Base-by-base conservation (phyloP, 163 green algal species). In the Volvox carteri region DNA sequence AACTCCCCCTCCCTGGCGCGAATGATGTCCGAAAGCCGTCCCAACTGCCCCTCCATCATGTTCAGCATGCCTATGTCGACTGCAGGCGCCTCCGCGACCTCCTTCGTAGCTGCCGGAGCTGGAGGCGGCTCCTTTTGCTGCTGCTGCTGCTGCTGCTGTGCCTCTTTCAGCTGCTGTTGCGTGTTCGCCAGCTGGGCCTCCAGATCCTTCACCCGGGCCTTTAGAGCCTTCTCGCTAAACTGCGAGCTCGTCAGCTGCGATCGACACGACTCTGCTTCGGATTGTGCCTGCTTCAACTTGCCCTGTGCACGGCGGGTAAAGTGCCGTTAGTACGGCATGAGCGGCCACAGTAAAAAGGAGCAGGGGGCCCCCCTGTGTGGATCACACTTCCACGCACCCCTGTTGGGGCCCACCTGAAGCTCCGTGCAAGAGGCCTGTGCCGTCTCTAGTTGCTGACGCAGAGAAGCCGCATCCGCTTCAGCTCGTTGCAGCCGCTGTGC, bases 21-120 rank as follows among this genome's bases (percentile, higher is more conserved):
- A 28, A 93, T 92, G 50, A 91, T 78, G 41, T 84, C 88, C n/a
- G 77, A 90, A 11, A 93, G 67, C 35, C 91, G 73, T 25, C 74
- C 85, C 62, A 93, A 73, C 85, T 92, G 91, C 33, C 75, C 88
- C 80, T 93, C 91, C 91, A 93, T 93, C 44, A 88, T 74, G n/a
- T 70, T 48, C n/a, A 93, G 18, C 54, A 90, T 89, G 58, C 68
- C 21, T 73, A 90, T 50, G 56, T 90, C 87, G 14, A 78, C 65
- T 9, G 65, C 41, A 19, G 78, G 73, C 9, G 18, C 44, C 73
- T 50, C 25, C 42, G 35, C 7, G 11, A 37, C 35, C 37, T 77
- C 8, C 35, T 30, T 4, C 62, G 41, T 21, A 2, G 78, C 65
- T 65, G 81, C 42, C n/a, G 42, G 9, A 3, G 79, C 42, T 11